phyloP scores from a whole-genome alignment of 2,329 filamentous ascomycete genomes.

The Neopestalotiopsis sp. region DNA sequence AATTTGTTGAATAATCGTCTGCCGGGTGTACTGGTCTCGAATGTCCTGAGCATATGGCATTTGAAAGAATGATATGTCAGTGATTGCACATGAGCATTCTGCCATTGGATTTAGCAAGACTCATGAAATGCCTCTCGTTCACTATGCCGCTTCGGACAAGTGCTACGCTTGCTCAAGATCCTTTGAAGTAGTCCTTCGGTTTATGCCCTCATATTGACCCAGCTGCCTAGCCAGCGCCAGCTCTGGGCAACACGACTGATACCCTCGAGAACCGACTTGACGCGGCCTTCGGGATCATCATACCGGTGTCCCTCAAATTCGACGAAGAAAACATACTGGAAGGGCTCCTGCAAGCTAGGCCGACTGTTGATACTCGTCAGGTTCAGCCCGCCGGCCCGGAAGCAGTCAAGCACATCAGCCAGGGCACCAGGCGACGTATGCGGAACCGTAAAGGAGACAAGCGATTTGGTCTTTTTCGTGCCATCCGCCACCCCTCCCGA shows the following conservation, averaged over 20 bases:
- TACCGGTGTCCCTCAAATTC: conserved; percentile 76
- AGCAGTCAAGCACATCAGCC: conserved; percentile 80
- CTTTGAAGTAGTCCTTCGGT: too few species aligned
- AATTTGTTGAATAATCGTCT: too few species aligned
- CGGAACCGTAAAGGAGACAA: conserved; percentile 83
- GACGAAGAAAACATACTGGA: conserved; percentile 95
- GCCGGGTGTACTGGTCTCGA: too few species aligned
- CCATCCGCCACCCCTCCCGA: neutral
- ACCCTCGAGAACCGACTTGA: conserved; percentile 65
- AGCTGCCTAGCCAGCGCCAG: conserved; percentile 75
- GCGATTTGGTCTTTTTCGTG: conserved; percentile 62
- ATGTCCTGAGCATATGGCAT: too few species aligned
- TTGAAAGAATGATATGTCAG: too few species aligned
- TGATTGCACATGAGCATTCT: too few species aligned
- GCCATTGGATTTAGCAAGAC: too few species aligned
- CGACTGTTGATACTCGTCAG: conserved; percentile 90
- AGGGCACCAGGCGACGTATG: conserved; percentile 82
- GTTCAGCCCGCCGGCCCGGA: conserved; percentile 75
- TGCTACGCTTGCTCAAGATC: too few species aligned
- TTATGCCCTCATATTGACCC: conserved; percentile 50
- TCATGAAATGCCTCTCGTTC: too few species aligned
- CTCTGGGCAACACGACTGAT: conserved; percentile 63
- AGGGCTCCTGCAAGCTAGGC: conserved; percentile 75
- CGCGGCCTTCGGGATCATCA: conserved; percentile 59
- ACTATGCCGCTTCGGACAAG: too few species aligned